Base-by-base conservation (phyloP, 2,329 filamentous ascomycete species). In the Tricladium varicosporioides region DNA sequence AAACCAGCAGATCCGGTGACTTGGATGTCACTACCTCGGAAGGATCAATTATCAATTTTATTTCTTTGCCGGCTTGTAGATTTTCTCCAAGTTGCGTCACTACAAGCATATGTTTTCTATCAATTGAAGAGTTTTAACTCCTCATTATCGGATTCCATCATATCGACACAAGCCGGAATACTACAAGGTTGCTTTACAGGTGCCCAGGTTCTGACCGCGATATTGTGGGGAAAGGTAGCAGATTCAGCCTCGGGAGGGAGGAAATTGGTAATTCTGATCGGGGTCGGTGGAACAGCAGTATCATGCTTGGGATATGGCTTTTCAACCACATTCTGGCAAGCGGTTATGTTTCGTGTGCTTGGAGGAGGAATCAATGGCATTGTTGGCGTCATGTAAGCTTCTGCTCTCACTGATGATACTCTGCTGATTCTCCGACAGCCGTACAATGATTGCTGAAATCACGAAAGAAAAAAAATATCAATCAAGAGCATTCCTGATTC, bases 41-140 rank as follows among this genome's bases (percentile, higher is more conserved):
- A 90, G 70, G 79, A 83, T 58, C 88, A 92, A 69, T 78, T 92
- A 5, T 73, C 82, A 33, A 84, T 92, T 52, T 73, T 92, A 18
- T 89, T 87, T 10, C 74, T 91, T 22, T 84, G 85, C 48, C 84
- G 88, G 14, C 75, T 91, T 7, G 87, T 87, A 8, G 88, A 92
- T 69, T 89, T 89, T 47, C 73, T 92, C 40, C 87, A 88, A 5
- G 82, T 90, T 63, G 86, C 86, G 5, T 83, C 79, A 8, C 71
- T 87, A 1, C 78, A 85, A 49, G 79, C 85, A 1, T 89, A 89
- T 69, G 80, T 89, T 69, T 90, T 86, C 73, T 88, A 88, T 70
- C 85, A 89, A 67, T 80, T 91, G 14, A 81, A 82, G 55, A 88
- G 83, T 0, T 88, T 89, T 57, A 58, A 62, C 32, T 27, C 48